Evolutionary conservation across 495 filamentous ascomycete genomes (phyloP).

Genomic region (Annulohypoxylon moriforme): DNA sequence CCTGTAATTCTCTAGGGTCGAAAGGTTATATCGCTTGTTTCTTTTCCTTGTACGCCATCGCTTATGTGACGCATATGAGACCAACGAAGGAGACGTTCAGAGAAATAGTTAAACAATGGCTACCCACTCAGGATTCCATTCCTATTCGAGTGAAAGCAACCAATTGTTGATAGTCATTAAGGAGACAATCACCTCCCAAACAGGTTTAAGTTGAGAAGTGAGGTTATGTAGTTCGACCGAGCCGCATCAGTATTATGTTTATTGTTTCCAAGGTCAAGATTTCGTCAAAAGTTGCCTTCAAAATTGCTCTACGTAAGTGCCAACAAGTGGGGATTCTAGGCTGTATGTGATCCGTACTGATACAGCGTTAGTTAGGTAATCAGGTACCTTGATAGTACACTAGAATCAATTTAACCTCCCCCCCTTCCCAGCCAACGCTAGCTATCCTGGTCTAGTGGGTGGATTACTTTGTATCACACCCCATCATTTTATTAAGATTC

Average conservation of each 20-base stretch:
- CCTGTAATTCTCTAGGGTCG: background rate
- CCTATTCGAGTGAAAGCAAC: background rate
- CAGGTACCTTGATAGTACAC: too few relatives aligned
- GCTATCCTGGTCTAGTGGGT: too few relatives aligned
- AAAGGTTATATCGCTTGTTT: conserved; percentile 8
- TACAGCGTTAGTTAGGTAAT: too few relatives aligned
- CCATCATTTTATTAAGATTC: background rate
- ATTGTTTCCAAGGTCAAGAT: background rate
- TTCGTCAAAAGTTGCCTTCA: conserved; percentile 11
- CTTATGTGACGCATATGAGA: background rate
- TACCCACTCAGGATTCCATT: too few relatives aligned
- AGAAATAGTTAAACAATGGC: background rate
- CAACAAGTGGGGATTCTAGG: too few relatives aligned
- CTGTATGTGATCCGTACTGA: too few relatives aligned
- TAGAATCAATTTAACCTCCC: too few relatives aligned
- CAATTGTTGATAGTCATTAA: background rate
- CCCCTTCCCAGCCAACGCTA: too few relatives aligned
- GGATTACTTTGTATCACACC: background rate
- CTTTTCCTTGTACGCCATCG: background rate
- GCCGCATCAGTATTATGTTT: background rate
- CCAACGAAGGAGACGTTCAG: background rate
- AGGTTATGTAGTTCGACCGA: background rate
- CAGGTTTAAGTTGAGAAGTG: background rate
- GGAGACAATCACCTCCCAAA: background rate
- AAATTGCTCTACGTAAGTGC: too few relatives aligned